Conservation (phyloP, 2,329 filamentous ascomycete species). For the Rutstroemia sydowiana region DNA sequence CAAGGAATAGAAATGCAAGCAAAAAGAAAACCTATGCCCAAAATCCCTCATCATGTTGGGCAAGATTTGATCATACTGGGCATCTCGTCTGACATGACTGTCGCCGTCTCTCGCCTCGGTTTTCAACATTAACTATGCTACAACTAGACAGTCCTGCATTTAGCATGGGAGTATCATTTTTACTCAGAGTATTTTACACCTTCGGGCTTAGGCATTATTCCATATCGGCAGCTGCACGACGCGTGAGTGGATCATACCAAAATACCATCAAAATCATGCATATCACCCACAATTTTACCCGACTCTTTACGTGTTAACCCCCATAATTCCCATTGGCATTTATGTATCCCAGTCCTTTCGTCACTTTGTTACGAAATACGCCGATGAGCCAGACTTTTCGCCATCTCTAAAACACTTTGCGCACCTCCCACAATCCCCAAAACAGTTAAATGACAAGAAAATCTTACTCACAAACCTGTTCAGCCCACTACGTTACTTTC, state of each 20-base stretch:
- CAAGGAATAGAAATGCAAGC: too few relatives aligned
- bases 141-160: too few relatives aligned
- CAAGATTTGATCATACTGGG: neutral
- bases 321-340: too few relatives aligned
- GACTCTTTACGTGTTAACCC: neutral
- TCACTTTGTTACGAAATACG: neutral
- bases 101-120: too few relatives aligned
- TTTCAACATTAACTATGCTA: too few relatives aligned
- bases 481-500: neutral
- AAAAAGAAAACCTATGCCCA: too few relatives aligned
- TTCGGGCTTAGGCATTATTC: neutral
- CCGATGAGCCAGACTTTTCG: neutral
- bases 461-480: neutral
- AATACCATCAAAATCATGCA: neutral
- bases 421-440: too few relatives aligned
- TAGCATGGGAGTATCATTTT: too few relatives aligned
- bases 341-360: neutral
- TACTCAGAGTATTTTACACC: too few relatives aligned
- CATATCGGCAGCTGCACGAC: neutral
- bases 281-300: neutral
- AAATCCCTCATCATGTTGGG: too few relatives aligned
- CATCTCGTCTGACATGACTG: neutral
- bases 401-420: too few relatives aligned
- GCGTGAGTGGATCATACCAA: neutral
- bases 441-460: neutral